Base-by-base conservation (phyloP, 768 basidiomycete genomes). In the Lactarius hengduanensis region DNA sequence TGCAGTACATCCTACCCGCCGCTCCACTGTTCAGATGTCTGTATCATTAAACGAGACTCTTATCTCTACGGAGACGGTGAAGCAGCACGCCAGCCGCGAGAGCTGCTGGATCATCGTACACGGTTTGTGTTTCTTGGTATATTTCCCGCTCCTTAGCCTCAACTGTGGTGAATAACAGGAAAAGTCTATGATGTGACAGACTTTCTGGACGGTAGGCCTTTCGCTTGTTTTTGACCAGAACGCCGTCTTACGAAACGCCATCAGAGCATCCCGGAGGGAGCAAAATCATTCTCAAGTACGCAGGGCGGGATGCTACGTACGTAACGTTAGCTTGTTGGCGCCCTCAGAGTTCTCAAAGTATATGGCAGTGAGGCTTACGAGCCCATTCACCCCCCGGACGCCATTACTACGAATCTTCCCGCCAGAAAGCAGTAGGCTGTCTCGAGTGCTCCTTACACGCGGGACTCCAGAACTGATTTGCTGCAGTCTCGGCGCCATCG, bases 331-430 rank as follows among this genome's bases (percentile, higher is more conserved):
- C 1, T 2, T 4, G 11, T 16, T 5, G 16, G 7, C 11, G 9
- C 36, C 18, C 38, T 11, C 9, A 3, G 2, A 30, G 50, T 28
- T 43, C 55, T 54, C 57, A 10, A n/a, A 20, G 18, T 7, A 2
- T 16, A 16, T 6, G 56, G 26, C 55, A 77, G 75, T 11, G 73
- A 72, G 68, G 92, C 90, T 76, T 94, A 94, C 69, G 93, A 93
- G 30, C 90, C 91, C 1, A 92, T 97, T 59, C 95, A 96, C 73
- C 94, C 95, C 3, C 93, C 85, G 45, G 88, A 88, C 74, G 91
- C 83, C 62, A 94, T 91, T 68, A 87, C 83, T 30, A 86, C 84
- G 30, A 85, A 94, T 74, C 78, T 95, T 34, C 89, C 90, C 6
- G 82, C 81, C n/a, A 91, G 94, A 69, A 96, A 94, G 74, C 92